Evolutionary conservation across 1,139 yeast genomes (phyloP), one percentile per base, ranked within the genome.

Genomic region (Geotrichum reessii): DNA sequence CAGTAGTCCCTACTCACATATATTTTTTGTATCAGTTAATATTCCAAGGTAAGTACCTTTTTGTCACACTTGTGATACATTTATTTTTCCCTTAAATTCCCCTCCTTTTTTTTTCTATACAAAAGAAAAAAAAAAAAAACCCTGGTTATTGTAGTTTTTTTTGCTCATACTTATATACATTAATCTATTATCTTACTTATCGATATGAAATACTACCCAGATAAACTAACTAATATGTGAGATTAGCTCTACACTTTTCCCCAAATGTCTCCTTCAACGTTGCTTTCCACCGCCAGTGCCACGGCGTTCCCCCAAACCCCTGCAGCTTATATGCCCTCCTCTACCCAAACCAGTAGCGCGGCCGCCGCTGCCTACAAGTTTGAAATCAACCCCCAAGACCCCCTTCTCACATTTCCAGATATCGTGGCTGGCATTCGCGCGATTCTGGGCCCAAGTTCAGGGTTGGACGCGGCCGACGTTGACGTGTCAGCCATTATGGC

Each of bases 401-500:
- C 21, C 12, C 14, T 47, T 8, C n/a, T 55, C 27, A n/a, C n/a
- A n/a, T 74, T 75, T 61, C 72, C 71, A 33, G 63, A 61, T 14
- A 66, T 75, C 47, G 70, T 75, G 51, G 67, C 64, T 51, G 71
- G 70, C 50, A 65, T 73, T 61, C 67, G 71, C 56, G 62, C 62
- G n/a, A 70, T 73, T 53, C 65, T 76, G 50, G 77, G 77, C 22
- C 71, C 73, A 24, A 67, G 74, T 2, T 71, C 76, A 1, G 77
- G 78, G 7, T 67, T 77, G 31, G 72, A 73, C 53, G 68, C 74
- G 9, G 74, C 69, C 52, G 89, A 85, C 58, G 81, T 85, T 47
- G 85, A 86, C 66, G 78, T 82, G 58, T 75, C 73, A 8, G 66
- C 74, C 47, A 74, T 85, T 54, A 74, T 76, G 69, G 66, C 67